Conservation (phyloP, 768 basidiomycete genomes). For the Cyclocybe aegerita region DNA sequence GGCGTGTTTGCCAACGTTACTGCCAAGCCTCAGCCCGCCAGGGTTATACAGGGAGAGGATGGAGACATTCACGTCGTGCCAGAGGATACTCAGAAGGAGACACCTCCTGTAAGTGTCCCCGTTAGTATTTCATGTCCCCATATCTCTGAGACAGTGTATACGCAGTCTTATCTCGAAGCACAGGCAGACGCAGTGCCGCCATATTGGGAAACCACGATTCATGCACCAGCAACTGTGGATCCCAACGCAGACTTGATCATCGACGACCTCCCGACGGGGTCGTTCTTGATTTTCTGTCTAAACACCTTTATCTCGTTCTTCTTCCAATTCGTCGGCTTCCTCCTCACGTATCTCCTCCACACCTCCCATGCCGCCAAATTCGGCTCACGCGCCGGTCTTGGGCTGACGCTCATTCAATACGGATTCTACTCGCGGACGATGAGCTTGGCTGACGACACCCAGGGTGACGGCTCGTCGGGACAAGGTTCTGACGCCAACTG, state of each 20-base stretch:
- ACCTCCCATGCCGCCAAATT: constrained; percentile 91
- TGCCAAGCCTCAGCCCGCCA: constrained; percentile 72
- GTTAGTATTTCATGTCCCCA: neutral
- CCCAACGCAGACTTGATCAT: constrained; percentile 68
- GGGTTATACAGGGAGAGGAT: constrained; percentile 46
- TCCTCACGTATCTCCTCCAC: constrained; percentile 90
- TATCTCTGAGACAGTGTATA: too few species aligned
- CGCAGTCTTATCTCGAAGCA: constrained; percentile 82
- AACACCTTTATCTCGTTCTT: constrained; percentile 88
- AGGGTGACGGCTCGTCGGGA: constrained; percentile 4
- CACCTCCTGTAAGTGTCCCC: constrained; percentile 72
- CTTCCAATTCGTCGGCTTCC: constrained; percentile 95
- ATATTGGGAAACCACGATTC: constrained; percentile 96
- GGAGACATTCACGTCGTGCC: constrained; percentile 67
- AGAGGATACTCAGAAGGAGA: constrained; percentile 78
- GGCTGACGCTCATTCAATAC: constrained; percentile 91
- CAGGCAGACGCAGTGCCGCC: constrained; percentile 89
- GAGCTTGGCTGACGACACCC: constrained; percentile 24
- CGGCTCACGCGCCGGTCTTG: constrained; percentile 94
- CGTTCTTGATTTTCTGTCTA: constrained; percentile 66
- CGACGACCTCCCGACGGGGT: constrained; percentile 88
- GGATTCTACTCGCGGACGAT: constrained; percentile 69
- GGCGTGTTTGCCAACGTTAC: constrained; percentile 95
- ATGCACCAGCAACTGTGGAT: constrained; percentile 63
- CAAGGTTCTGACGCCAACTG: neutral